Base-by-base conservation (phyloP, 106 monocot genomes). In the Phalaenopsis aphrodite region DNA sequence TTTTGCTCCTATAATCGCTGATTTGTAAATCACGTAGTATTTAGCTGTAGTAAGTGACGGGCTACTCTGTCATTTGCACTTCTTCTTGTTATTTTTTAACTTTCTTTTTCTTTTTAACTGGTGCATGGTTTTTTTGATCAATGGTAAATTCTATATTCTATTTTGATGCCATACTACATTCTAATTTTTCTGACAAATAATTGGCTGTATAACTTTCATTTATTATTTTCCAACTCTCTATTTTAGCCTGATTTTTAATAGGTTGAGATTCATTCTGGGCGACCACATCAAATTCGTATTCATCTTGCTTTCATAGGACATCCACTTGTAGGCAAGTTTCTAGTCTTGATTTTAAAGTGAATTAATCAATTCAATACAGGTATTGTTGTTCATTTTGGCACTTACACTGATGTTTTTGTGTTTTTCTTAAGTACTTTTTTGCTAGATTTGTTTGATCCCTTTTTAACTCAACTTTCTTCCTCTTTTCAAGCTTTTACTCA, bases 221-320 rank as follows among this genome's bases (percentile, higher is more conserved):
- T 74, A 21, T 18, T 74, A 42, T 43, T 84, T 15, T 45, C 14
- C 57, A 66, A 45, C 43, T 3, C 41, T 36, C 4, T 69, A 71
- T 69, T 79, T 48, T 69, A 43, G 16, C 39, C 56, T 83, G 5
- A 42, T 61, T 41, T 78, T 56, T 79, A 85, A 42, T 67, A 94
- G 96, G 93, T 90, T 78, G 90, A 97, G 78, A 97, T 97, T 77
- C 94, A 97, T 43, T 89, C 94, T 24, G 96, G 96, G 55, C 81
- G 94, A 23, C 96, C 94, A 42, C 96, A 97, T 80, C 96, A 97
- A 84, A 97, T 97, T 81, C 88, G 96, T 46, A 97, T 97, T 84
- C 96, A 97, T 84, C 86, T 92, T 82, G 88, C 96, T 71, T 97
- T 81, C 79, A 82, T 89, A 78, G 96, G 96, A 19, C 90, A 97